Conservation (phyloP, 225 moss, liverwort and hornwort species). For the Anthoceros angustus region DNA sequence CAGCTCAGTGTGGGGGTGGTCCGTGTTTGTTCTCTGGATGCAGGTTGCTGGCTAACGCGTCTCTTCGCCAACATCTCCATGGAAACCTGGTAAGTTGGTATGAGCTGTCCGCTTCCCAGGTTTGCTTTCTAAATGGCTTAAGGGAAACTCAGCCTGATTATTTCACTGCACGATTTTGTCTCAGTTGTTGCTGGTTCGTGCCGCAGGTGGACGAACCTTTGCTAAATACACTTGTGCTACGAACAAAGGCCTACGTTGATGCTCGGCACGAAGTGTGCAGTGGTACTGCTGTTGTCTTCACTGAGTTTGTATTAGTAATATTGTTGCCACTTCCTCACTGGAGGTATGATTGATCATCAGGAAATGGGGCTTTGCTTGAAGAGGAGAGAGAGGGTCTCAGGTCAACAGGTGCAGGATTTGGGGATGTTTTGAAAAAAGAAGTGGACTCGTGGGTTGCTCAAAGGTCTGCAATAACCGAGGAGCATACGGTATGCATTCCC, state of each 20-base stretch:
- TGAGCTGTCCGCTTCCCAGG: not conserved
- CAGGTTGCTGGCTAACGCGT: constrained; percentile 44
- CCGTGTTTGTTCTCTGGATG: not conserved
- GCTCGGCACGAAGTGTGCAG: not conserved
- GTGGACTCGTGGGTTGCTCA: not conserved
- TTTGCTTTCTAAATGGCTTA: not conserved
- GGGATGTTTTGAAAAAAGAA: not conserved
- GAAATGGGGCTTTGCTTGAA: not conserved
- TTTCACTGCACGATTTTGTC: not conserved
- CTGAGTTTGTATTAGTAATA: not conserved
- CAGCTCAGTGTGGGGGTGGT: not conserved
- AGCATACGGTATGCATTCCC: not conserved
- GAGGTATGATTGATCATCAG: not conserved
- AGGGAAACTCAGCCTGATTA: not conserved
- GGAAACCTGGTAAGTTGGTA: constrained; percentile 22
- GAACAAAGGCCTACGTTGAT: not conserved
- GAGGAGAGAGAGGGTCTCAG: not conserved
- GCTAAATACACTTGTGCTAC: not conserved
- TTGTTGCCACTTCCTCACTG: not conserved
- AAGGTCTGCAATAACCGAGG: not conserved
- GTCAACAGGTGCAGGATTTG: not conserved
- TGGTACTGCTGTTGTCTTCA: not conserved
- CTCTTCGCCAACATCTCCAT: constrained; percentile 43
- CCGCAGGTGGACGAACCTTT: not conserved
- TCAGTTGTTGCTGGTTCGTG: not conserved